Percentiles rank a stretch among this genome's conserved stretches.
Conservation (phyloP, 2,329 filamentous ascomycete species). For the Fusarium piperis region DNA sequence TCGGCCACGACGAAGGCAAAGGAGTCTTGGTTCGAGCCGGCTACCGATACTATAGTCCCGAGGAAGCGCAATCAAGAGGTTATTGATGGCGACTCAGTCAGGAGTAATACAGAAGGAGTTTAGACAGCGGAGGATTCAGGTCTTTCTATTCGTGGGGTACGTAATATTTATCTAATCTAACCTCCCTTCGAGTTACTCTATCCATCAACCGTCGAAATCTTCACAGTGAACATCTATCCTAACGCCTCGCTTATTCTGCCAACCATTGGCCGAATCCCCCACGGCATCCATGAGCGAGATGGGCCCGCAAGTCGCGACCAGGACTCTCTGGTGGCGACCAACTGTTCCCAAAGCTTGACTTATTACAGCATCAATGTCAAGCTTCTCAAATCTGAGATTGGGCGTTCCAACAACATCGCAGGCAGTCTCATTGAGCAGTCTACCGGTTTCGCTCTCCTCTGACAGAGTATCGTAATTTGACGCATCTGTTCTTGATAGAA, state of each 20-base stretch:
- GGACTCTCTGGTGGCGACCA: neutral
- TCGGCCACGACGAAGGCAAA: slow-evolving; percentile 36
- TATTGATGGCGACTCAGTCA: neutral
- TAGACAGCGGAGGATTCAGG: neutral
- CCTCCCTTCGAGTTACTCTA: neutral
- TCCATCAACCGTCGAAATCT: neutral
- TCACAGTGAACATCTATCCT: neutral
- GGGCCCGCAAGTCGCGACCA: fast-evolving
- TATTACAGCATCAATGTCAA: neutral
- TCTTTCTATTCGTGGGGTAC: neutral
- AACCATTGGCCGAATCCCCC: neutral
- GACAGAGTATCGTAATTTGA: neutral
- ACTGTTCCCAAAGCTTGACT: fast-evolving
- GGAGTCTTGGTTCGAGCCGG: slow-evolving; percentile 33
- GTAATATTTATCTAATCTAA: neutral
- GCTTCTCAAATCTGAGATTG: neutral
- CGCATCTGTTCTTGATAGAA: neutral
- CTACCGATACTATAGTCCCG: slow-evolving; percentile 37
- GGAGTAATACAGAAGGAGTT: neutral
- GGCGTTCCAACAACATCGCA: neutral
- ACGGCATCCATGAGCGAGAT: neutral
- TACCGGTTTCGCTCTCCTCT: fast-evolving
- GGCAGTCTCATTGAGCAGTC: too few species aligned
- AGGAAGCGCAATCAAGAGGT: too few species aligned
- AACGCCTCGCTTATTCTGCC: neutral